phyloP scores from a whole-genome alignment of 1,284 basidiomycete species.

The Irpex sp. region DNA sequence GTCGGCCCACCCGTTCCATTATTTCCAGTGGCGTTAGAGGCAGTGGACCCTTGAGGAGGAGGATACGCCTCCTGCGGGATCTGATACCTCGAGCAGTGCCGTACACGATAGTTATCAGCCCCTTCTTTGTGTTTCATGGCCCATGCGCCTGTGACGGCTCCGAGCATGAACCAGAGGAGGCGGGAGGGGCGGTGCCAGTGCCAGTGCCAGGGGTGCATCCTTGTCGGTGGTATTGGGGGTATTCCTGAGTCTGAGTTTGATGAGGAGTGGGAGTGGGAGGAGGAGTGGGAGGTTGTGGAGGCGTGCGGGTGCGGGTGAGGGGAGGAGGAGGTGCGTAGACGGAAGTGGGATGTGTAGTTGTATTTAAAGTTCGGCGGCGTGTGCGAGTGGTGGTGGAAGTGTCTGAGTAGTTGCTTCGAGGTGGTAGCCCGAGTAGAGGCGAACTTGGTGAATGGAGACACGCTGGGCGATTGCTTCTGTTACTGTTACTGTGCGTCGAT shows the following conservation, averaged over 20 bases:
- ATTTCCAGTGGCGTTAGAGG: not conserved
- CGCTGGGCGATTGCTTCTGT: no score
- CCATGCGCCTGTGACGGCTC: slow-evolving; percentile 48
- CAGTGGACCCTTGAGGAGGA: slow-evolving; percentile 9
- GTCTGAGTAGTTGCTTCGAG: no score
- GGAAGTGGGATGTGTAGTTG: no score
- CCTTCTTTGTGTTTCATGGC: slow-evolving; percentile 33
- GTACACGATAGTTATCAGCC: not conserved
- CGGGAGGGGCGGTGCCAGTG: slow-evolving; percentile 43
- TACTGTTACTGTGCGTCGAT: no score
- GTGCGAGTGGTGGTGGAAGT: no score
- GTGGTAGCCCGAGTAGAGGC: no score
- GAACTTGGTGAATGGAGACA: no score
- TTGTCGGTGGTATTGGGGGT: not conserved
- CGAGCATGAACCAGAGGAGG: slow-evolving; percentile 63
- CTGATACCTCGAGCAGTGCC: slow-evolving; percentile 28
- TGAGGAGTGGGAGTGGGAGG: not conserved
- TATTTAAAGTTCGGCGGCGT: no score
- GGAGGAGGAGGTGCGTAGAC: no score
- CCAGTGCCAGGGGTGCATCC: slow-evolving; percentile 27
- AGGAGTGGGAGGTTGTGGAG: no score
- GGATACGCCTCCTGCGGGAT: slow-evolving; percentile 27
- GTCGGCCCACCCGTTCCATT: no score
- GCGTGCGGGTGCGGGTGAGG: no score
- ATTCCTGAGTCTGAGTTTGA: not conserved